phyloP scores from a whole-genome alignment of 495 filamentous ascomycete species.

The Pseudevernia furfuracea region DNA sequence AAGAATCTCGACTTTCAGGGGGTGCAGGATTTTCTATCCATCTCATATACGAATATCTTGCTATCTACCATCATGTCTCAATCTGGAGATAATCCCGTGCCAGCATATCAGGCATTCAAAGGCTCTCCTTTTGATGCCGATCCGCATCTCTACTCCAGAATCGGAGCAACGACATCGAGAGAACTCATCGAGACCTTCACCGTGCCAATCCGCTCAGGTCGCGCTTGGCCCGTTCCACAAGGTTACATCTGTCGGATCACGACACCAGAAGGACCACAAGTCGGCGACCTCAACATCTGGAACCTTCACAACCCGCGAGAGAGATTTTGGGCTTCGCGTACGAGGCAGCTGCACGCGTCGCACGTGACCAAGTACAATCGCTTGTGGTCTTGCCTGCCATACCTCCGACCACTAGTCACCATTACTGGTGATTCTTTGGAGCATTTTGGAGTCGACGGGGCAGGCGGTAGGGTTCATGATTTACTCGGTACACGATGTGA shows the following conservation, averaged over 20 bases:
- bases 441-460: conserved; percentile 44
- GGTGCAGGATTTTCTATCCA: no score
- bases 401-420: conserved; percentile 63
- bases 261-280: conserved; percentile 67
- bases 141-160: conserved; percentile 33
- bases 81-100: neutral
- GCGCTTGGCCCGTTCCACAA: conserved; percentile 54
- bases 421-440: conserved; percentile 62
- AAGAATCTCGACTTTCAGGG: no score
- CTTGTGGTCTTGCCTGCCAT: conserved; percentile 70
- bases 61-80: conserved; percentile 2
- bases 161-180: conserved; percentile 33
- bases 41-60: neutral
- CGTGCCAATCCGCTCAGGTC: conserved; percentile 50
- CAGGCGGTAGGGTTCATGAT: conserved; percentile 38
- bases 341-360: conserved; percentile 65
- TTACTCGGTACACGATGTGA: conserved; percentile 71
- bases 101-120: conserved; percentile 42
- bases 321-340: conserved; percentile 71
- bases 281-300: conserved; percentile 79
- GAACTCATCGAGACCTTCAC: conserved; percentile 36
- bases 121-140: conserved; percentile 40
- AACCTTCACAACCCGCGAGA: conserved; percentile 67
- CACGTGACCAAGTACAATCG: conserved; percentile 64
- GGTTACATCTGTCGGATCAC: conserved; percentile 62